phyloP scores from a whole-genome alignment of 2,329 filamentous ascomycete species.

The Fusarium bactridioides region DNA sequence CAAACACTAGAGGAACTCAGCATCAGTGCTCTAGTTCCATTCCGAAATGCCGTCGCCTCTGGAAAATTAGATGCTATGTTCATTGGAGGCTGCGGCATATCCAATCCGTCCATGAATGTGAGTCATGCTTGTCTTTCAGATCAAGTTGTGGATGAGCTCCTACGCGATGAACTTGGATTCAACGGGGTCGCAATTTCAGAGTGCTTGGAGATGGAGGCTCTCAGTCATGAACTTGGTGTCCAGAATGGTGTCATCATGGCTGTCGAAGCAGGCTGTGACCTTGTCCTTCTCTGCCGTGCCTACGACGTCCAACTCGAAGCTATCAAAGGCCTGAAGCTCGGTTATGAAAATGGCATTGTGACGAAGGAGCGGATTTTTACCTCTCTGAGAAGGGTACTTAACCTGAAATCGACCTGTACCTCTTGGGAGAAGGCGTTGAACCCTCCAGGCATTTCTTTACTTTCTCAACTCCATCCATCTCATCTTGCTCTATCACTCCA shows the following conservation, averaged over 20 bases:
- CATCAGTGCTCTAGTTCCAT: constrained; percentile 89
- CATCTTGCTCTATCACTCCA: constrained; percentile 83
- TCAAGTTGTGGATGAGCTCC: constrained; percentile 88
- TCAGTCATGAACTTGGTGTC: constrained; percentile 96
- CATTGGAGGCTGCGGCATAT: constrained; percentile 92
- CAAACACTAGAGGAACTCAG: constrained; percentile 93
- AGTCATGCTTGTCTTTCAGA: constrained; percentile 95
- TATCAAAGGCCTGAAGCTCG: constrained; percentile 86
- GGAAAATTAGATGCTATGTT: constrained; percentile 91
- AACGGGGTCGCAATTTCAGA: constrained; percentile 93
- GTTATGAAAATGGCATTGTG: constrained; percentile 90
- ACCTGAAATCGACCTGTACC: constrained; percentile 84
- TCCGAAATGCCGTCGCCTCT: constrained; percentile 85
- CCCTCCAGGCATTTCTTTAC: constrained; percentile 77
- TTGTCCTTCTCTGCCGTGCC: constrained; percentile 87
- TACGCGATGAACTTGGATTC: constrained; percentile 89
- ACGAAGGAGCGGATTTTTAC: constrained; percentile 80
- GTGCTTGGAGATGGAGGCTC: constrained; percentile 94
- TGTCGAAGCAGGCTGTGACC: constrained; percentile 92
- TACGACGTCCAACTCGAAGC: constrained; percentile 91
- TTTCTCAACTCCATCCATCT: constrained; percentile 82
- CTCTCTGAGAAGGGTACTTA: constrained; percentile 79
- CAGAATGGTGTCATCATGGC: constrained; percentile 98
- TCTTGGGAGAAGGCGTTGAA: constrained; percentile 93
- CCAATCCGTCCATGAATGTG: constrained; percentile 89